Conservation (phyloP, 116 monocot genomes). For the Phalaenopsis hybrid region DNA sequence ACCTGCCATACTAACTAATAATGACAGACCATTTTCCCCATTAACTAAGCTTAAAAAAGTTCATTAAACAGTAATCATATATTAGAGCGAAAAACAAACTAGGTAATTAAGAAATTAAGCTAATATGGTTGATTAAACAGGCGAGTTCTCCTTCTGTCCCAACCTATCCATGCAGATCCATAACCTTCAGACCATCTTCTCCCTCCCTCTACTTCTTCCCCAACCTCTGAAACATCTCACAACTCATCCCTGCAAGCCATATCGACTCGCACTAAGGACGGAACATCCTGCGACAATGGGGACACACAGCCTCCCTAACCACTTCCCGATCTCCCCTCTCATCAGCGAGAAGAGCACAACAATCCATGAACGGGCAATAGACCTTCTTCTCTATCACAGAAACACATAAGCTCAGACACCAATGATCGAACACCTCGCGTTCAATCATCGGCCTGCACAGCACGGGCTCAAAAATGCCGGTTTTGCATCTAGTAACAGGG, state of each 20-base stretch:
- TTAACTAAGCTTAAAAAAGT: too few species aligned
- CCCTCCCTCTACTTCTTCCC: constrained; percentile 8
- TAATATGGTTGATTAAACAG: too few species aligned
- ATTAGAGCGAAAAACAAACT: too few species aligned
- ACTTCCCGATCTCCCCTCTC: constrained; percentile 8
- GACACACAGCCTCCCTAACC: constrained; percentile 24
- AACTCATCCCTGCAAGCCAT: constrained; percentile 24
- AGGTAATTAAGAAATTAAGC: too few species aligned
- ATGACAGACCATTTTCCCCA: too few species aligned
- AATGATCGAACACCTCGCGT: constrained; percentile 3
- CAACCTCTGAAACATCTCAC: constrained; percentile 17
- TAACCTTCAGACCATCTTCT: too few species aligned
- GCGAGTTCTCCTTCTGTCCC: too few species aligned
- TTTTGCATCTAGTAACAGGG: background rate
- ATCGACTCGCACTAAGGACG: constrained; percentile 32
- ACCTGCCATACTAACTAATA: too few species aligned
- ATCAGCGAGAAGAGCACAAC: constrained; percentile 21
- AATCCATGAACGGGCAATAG: constrained; percentile 34
- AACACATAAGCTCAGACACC: background rate
- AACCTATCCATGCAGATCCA: too few species aligned
- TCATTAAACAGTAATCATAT: too few species aligned
- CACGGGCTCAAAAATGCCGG: background rate
- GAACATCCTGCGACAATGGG: constrained; percentile 28
- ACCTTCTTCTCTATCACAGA: background rate
- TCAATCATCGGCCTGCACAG: background rate